A percentile compares a stretch with the other conserved stretches of the same genome.
These are phyloP conservation scores for Somion occarium DNA, from an alignment of 1,284 basidiomycete species.

Conservation along the genomic window DNA sequence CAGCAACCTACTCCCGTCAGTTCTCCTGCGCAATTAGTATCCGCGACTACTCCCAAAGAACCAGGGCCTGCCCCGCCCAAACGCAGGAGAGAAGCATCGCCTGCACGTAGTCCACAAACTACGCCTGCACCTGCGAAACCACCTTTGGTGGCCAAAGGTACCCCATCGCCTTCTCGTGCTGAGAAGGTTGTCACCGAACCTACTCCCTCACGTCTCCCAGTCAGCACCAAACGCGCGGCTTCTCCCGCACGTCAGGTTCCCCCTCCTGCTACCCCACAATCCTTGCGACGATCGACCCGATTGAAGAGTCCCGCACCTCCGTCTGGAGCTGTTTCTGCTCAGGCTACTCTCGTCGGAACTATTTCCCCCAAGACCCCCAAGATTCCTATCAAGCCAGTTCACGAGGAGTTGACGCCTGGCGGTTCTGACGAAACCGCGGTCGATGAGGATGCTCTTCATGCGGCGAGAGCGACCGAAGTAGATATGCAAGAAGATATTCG, in stretches of 20 bases:
- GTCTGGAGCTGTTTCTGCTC: slow-evolving; percentile 27
- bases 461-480: slow-evolving; percentile 50
- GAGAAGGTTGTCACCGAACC: neutral
- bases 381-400: slow-evolving; percentile 24
- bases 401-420: slow-evolving; percentile 39
- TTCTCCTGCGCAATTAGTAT: slow-evolving; percentile 24
- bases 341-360: slow-evolving; percentile 22
- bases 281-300: slow-evolving; percentile 46
- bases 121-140: slow-evolving; percentile 7
- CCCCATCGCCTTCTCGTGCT: slow-evolving; percentile 9
- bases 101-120: slow-evolving; percentile 28
- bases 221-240: slow-evolving; percentile 7
- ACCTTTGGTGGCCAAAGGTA: slow-evolving; percentile 13
- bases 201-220: slow-evolving; percentile 5
- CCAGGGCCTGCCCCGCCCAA: slow-evolving; percentile 44
- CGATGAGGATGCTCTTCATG: slow-evolving; percentile 52
- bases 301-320: slow-evolving; percentile 40
- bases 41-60: slow-evolving; percentile 24
- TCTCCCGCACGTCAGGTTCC: slow-evolving; percentile 17
- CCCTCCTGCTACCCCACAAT: slow-evolving; percentile 15
- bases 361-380: slow-evolving; percentile 35
- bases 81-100: slow-evolving; percentile 60
- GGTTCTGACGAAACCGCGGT: slow-evolving; percentile 58
- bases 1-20: slow-evolving; percentile 26
- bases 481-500: slow-evolving; percentile 63